Evolutionary conservation across 1,284 basidiomycete genomes (phyloP).

Genomic region (Peniophora sp.): DNA sequence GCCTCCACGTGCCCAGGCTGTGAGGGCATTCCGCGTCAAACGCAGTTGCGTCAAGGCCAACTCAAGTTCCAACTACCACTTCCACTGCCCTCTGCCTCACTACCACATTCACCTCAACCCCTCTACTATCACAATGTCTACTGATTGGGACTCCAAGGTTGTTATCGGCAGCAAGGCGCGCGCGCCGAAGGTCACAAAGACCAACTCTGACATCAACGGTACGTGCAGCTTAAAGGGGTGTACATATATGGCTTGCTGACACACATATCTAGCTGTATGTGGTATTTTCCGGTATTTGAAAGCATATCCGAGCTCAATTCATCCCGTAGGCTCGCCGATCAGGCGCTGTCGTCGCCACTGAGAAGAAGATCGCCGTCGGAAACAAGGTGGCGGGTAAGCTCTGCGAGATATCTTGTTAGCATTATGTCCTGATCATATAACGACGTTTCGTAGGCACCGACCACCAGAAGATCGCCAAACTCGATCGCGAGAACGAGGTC

Average conservation of each 20-base stretch:
- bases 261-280: neutral
- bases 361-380: conserved; percentile 65
- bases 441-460: conserved; percentile 63
- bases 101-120: too few relatives aligned
- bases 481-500: conserved; percentile 94
- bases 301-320: neutral
- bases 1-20: too few relatives aligned
- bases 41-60: too few relatives aligned
- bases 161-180: conserved; percentile 75
- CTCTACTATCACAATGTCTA: too few relatives aligned
- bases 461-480: conserved; percentile 89
- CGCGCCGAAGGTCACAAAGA: conserved; percentile 64
- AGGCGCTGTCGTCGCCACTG: conserved; percentile 68
- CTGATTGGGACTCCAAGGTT: conserved; percentile 64
- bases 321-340: conserved; percentile 52
- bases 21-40: too few relatives aligned
- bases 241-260: neutral
- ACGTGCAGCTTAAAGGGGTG: conserved; percentile 18
- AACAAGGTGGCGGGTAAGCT: too few relatives aligned
- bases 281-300: neutral
- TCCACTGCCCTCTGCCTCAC: too few relatives aligned
- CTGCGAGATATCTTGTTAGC: neutral
- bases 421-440: neutral
- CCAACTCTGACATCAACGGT: conserved; percentile 68
- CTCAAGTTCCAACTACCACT: too few relatives aligned